phyloP scores from a whole-genome alignment of 768 basidiomycete species.

The Dentipellis sp. region DNA sequence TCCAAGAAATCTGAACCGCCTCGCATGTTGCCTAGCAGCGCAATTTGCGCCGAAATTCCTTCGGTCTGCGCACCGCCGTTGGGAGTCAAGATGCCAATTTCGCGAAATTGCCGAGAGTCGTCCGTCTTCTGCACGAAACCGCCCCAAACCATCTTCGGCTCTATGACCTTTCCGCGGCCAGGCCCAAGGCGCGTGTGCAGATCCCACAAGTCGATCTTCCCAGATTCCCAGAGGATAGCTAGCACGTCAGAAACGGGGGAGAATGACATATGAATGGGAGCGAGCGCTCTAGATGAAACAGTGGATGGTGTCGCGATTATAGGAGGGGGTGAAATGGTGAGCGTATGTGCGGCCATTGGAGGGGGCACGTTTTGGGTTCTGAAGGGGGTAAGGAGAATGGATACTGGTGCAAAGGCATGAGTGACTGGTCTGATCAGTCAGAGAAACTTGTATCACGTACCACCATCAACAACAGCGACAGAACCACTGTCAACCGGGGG shows the following conservation, averaged over 20 bases:
- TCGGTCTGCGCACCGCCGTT: background rate
- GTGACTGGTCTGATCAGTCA: too few relatives aligned
- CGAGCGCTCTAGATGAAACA: constrained; percentile 25
- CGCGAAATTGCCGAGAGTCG: constrained; percentile 4
- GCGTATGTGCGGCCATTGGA: constrained; percentile 76
- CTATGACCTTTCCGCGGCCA: constrained; percentile 49
- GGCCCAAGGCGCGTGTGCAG: constrained; percentile 53
- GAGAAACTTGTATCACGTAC: constrained; percentile 35
- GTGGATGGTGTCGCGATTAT: too few relatives aligned
- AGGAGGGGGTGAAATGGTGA: constrained; percentile 20
- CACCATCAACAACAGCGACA: constrained; percentile 84
- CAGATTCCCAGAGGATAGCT: constrained; percentile 63
- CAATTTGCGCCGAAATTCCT: background rate
- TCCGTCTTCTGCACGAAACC: constrained; percentile 5
- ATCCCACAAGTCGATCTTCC: constrained; percentile 59
- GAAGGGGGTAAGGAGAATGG: constrained; percentile 84
- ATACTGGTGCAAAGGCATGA: constrained; percentile 33
- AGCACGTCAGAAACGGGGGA: constrained; percentile 47
- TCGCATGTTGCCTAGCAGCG: constrained; percentile 5
- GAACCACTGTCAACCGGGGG: constrained; percentile 73
- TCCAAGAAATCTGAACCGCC: constrained; percentile 4
- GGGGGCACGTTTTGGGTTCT: constrained; percentile 93
- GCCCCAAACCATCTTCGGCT: constrained; percentile 36
- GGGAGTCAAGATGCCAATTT: constrained; percentile 5
- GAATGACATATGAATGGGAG: constrained; percentile 63